Evolutionary conservation across 192 early-diverging fungal species (phyloP), one percentile per base, ranked within the genome.

Genomic region (Backusella macrospora): DNA sequence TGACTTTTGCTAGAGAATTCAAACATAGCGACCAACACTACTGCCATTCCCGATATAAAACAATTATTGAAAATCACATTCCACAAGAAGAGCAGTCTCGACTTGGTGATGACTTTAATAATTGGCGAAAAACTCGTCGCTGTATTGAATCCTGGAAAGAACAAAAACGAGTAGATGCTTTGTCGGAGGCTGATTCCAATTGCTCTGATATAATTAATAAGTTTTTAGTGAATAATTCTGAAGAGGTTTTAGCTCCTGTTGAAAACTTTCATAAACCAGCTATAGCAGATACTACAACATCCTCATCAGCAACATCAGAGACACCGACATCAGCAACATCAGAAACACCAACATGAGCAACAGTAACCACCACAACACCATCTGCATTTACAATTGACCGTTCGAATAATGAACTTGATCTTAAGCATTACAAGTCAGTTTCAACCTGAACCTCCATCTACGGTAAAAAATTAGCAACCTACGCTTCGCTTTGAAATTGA

Each of bases 121-220:
- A 44, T 37, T 68, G 43, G 43, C 15, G 45, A 8, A 15, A 18
- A 9, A 68, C 45, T 37, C 67, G 48, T 48, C 6, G 2, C 14
- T 68, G 67, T 47, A 68, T 8, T 23, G 67, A 45, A 21, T 68
- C 48, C 48, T 70, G 68, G 68, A 70, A 70, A 39, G 47, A 52
- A 38, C 68, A 39, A 14, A 70, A 52, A 16, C 46, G 46, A 16
- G 34, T 18, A 39, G 23, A 40, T 38, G 29, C 68, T 39, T 39
- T 70, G 68, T 18, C 45, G 18, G 9, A 29, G 5, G 68, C 37
- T 38, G 47, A 29, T 14, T 48, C 48, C 34, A 55, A 70, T 0
- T 70, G 49, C 37, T 70, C 69, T 48, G 6, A 6, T 40, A 48
- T 9, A 7, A 26, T 38, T 4, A 23, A 70, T 52, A 70, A 70